Evolutionary conservation across 2,329 filamentous ascomycete genomes (phyloP).

Genomic region (Aphanoascus verrucosus): DNA sequence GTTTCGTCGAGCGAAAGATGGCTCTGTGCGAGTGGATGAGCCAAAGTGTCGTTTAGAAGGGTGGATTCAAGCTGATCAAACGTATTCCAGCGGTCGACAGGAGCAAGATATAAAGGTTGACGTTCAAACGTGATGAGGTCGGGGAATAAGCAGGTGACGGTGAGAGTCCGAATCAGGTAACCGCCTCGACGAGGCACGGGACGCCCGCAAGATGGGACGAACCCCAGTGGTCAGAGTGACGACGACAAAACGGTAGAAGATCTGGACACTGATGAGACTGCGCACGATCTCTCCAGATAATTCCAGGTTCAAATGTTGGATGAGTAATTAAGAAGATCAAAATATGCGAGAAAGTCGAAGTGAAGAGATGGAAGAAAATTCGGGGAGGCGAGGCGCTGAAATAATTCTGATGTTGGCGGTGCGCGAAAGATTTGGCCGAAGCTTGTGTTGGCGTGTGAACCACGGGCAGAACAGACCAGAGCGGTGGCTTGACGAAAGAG

Average conservation of each 20-base stretch:
- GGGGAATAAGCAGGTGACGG: slow-evolving; percentile 1
- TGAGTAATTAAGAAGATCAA: background rate
- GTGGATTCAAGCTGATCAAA: background rate
- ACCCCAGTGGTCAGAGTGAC: slow-evolving; percentile 13
- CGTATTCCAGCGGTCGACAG: background rate
- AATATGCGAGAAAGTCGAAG: slow-evolving; percentile 2
- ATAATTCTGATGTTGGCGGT: slow-evolving; percentile 2
- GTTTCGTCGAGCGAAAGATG: background rate
- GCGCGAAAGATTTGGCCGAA: slow-evolving; percentile 9
- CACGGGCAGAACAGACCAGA: background rate
- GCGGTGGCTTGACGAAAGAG: slow-evolving; percentile 5
- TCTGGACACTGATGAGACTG: slow-evolving; percentile 5
- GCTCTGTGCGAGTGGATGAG: background rate
- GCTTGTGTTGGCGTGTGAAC: background rate
- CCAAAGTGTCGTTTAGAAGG: background rate
- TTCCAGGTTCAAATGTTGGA: background rate
- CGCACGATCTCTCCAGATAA: slow-evolving; percentile 4
- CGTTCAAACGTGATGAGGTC: background rate
- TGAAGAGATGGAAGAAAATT: slow-evolving; percentile 11
- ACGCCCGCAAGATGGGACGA: slow-evolving; percentile 18
- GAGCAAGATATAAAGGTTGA: background rate
- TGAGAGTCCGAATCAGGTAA: background rate
- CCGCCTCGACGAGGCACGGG: slow-evolving; percentile 17
- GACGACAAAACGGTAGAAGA: slow-evolving; percentile 17
- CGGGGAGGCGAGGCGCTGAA: slow-evolving; percentile 9